Evolutionary conservation across 1,139 yeast species (phyloP), one percentile per base, ranked within the genome.

Genomic region (Taphrina betulina): DNA sequence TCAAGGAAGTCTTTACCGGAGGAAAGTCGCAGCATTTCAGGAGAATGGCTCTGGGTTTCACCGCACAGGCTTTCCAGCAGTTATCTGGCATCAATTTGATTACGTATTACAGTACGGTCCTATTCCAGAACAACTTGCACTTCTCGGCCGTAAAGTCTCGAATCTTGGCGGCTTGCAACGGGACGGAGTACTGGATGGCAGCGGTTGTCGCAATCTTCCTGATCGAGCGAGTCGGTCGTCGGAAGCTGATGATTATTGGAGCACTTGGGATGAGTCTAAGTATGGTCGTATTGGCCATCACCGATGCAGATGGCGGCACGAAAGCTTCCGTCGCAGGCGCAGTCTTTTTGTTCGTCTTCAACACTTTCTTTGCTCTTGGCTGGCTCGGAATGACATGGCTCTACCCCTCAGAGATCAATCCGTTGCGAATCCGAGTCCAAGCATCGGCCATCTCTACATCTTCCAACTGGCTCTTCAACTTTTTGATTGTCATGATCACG

Each of bases 161-260:
- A 80, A 89, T 60, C 77, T 86, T 89, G 95, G 86, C 96, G 0
- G 96, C 96, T n/a, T 76, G 85, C 62, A 89, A 89, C 68, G 80
- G 89, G 2, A 66, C 89, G 16, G 77, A 88, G 45, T 89, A 89
- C 69, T 77, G 88, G 8, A 63, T 76, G 5, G 79, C 90, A 44
- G 87, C 96, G 0, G 72, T 89, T 35, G 92, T 95, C 2, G 95
- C 96, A 0, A 88, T 96, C 95, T 82, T 81, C 68, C 73, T 88
- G 38, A 92, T 89, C 26, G 96, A 89, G 68, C 73, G 77, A 50
- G 86, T 95, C 95, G 96, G 96, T 2, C 77, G 96, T 63, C 82
- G 89, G 60, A 90, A 92, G 7, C 78, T 89, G 58, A 73, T 89
- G 33, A 71, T 88, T 59, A 74, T 83, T 4, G 96, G 96, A 16